Percentiles rank a stretch among this genome's conserved stretches.
Conservation (phyloP, 2,329 filamentous ascomycete species). For the Cryphonectria radicalis region DNA sequence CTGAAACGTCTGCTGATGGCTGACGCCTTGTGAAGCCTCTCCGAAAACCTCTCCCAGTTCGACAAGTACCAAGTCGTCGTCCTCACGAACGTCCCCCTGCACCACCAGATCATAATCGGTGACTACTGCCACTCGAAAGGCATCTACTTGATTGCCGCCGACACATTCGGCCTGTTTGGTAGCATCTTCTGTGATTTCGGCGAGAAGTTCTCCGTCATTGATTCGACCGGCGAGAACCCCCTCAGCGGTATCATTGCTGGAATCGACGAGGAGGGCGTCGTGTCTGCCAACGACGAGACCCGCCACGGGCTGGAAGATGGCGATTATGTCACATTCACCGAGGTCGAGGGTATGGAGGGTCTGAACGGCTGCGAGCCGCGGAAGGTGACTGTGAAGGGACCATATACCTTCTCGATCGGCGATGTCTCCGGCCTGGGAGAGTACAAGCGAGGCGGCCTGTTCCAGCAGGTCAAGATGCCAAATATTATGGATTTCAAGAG, state of each 20-base stretch:
- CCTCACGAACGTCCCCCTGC: conserved; percentile 80
- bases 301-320: conserved; percentile 95
- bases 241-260: conserved; percentile 86
- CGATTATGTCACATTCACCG: conserved; percentile 93
- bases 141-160: conserved; percentile 85
- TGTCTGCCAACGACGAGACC: conserved; percentile 92
- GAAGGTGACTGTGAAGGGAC: conserved; percentile 92
- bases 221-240: conserved; percentile 88
- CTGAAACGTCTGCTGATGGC: conserved; percentile 20
- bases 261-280: conserved; percentile 86
- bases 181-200: conserved; percentile 98
- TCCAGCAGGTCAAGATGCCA: conserved; percentile 98
- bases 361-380: conserved; percentile 83
- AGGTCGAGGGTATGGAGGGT: conserved; percentile 88
- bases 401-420: conserved; percentile 96
- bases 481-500: conserved; percentile 89
- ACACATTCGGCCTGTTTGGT: conserved; percentile 93
- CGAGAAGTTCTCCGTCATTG: conserved; percentile 87
- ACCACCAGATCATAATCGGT: conserved; percentile 80
- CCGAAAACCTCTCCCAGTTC: conserved; percentile 76
- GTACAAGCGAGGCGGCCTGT: conserved; percentile 88
- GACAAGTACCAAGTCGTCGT: conserved; percentile 94
- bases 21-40: conserved; percentile 59
- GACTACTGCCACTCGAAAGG: conserved; percentile 95
- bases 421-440: conserved; percentile 85